phyloP scores from a whole-genome alignment of 164 flowering plant genomes.

The Malania oleifera region DNA sequence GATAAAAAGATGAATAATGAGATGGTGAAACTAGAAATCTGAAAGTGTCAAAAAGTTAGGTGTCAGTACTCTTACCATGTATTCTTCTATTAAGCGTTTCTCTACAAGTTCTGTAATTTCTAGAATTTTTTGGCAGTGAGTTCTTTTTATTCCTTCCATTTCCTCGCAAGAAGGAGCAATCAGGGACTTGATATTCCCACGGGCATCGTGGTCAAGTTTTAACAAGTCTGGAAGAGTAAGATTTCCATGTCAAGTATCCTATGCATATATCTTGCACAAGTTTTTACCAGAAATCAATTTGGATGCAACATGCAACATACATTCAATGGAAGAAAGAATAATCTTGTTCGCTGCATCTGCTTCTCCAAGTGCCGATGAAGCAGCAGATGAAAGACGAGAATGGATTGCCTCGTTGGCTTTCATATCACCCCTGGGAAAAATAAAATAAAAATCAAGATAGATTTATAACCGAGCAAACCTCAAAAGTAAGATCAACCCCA shows the following conservation, averaged over 20 bases:
- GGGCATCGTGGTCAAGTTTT: background rate
- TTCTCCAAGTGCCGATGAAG: conserved; percentile 7
- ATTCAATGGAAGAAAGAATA: background rate
- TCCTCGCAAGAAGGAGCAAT: background rate
- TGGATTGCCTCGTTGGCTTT: conserved; percentile 7
- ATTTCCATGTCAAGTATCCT: background rate
- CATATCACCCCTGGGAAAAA: background rate
- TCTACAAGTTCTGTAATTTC: background rate
- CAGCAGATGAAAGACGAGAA: background rate
- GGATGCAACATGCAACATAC: too few species aligned
- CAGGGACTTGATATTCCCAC: background rate
- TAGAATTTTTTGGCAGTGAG: background rate
- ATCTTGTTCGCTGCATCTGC: background rate
- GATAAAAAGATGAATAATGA: background rate
- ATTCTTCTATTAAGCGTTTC: conserved; percentile 3
- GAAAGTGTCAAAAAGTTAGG: too few species aligned
- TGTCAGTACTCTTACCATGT: conserved; percentile 10
- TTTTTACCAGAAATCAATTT: too few species aligned
- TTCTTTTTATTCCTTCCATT: background rate
- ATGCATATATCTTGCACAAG: too few species aligned
- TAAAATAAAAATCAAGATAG: background rate
- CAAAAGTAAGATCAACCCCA: background rate
- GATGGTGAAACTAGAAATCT: too few species aligned
- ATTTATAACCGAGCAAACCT: background rate
- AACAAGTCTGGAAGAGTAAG: conserved; percentile 4